Evolutionary conservation across 2,329 filamentous ascomycete species (phyloP).

Genomic region (Penicillium sumatraense): DNA sequence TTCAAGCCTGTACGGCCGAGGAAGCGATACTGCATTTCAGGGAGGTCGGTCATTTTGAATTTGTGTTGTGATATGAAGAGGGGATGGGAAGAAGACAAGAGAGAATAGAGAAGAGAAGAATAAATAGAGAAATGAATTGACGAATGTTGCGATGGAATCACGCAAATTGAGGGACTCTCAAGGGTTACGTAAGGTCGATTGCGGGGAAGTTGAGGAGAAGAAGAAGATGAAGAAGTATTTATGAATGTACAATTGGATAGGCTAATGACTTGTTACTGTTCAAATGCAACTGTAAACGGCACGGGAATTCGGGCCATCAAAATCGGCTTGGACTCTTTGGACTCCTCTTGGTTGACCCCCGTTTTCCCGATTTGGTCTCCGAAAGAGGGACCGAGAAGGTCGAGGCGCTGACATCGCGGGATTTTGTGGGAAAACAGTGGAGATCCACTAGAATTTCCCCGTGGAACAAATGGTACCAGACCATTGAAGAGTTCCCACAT

Average conservation of each 20-base stretch:
- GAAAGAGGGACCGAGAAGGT: slow-evolving; percentile 2
- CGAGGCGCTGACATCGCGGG: neutral
- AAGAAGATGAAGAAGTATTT: neutral
- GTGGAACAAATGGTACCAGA: neutral
- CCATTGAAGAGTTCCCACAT: neutral
- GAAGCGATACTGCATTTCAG: slow-evolving; percentile 63
- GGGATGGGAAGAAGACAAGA: neutral
- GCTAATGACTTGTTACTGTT: too few species aligned
- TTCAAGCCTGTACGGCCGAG: slow-evolving; percentile 73
- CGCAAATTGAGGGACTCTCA: too few species aligned
- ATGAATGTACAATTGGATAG: too few species aligned
- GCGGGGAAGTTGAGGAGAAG: neutral
- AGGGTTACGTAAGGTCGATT: neutral
- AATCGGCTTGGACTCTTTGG: neutral
- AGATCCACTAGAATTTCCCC: neutral
- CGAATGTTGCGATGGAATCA: neutral
- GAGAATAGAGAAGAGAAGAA: neutral
- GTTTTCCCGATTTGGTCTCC: slow-evolving; percentile 20
- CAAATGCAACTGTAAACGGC: neutral
- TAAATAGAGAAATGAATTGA: neutral
- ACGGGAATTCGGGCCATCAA: neutral
- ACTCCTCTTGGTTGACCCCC: neutral
- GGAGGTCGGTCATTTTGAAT: slow-evolving; percentile 26
- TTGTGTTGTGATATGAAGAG: neutral
- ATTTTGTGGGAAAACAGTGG: neutral